These are phyloP conservation scores for Cercospora berteroae DNA, from an alignment of 2,329 filamentous ascomycete genomes.

Conservation along the genomic window DNA sequence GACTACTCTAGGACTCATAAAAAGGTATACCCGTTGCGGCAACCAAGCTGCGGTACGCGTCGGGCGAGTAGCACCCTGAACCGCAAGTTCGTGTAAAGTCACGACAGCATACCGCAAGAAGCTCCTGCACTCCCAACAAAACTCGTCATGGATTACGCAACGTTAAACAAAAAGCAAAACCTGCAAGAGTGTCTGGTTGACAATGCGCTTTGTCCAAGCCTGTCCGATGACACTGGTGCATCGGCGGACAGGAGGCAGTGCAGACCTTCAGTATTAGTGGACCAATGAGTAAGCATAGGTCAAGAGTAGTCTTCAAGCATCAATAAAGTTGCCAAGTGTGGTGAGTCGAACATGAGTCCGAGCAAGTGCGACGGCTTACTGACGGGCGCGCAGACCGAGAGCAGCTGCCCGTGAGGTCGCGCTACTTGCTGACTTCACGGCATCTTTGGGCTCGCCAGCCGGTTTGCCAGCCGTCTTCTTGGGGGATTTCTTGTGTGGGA, in stretches of 20 bases:
- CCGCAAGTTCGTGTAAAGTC: neutral
- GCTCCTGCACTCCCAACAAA: neutral
- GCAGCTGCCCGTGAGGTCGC: conserved; percentile 1
- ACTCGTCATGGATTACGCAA: neutral
- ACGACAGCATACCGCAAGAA: neutral
- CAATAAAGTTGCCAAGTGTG: neutral
- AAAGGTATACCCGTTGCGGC: no score
- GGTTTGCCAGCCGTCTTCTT: neutral
- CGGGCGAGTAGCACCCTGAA: neutral
- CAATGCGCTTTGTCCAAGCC: neutral
- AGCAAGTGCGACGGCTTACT: neutral
- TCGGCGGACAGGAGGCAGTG: neutral
- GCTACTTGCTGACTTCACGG: neutral
- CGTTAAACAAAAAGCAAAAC: neutral
- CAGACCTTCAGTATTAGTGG: neutral
- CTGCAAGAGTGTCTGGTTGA: neutral
- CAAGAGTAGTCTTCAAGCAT: neutral
- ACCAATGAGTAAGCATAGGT: neutral
- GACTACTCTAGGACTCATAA: neutral
- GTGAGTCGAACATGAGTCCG: neutral
- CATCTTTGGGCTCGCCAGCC: neutral
- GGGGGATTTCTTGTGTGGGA: neutral
- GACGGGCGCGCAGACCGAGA: conserved; percentile 6
- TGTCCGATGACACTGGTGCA: neutral
- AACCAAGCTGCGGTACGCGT: neutral